phyloP scores from a whole-genome alignment of 306 rosid species.

The Boehmeria nivea region DNA sequence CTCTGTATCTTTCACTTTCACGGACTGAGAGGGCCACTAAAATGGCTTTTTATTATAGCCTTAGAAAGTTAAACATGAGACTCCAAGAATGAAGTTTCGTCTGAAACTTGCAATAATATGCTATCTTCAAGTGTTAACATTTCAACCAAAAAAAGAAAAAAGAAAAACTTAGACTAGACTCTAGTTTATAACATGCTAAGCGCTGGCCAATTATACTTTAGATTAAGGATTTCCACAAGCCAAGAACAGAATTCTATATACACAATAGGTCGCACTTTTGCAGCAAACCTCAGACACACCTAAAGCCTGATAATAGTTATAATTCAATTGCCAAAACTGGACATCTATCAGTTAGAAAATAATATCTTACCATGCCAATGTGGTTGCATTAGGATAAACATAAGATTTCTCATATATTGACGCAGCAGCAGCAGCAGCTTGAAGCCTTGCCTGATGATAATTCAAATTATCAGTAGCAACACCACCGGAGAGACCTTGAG shows the following conservation, averaged over 20 bases:
- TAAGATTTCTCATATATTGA: slow-evolving; percentile 81
- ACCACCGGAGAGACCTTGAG: slow-evolving; percentile 51
- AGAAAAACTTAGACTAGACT: no score
- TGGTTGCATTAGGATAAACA: slow-evolving; percentile 53
- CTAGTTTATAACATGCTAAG: no score
- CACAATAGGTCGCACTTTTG: no score
- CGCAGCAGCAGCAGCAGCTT: slow-evolving; percentile 93
- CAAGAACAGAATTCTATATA: not conserved
- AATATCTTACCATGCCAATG: slow-evolving; percentile 58
- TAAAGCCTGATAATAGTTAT: no score
- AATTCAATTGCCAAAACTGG: no score
- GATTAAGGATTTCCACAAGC: slow-evolving; percentile 17
- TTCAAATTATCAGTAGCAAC: slow-evolving; percentile 46
- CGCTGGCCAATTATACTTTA: no score
- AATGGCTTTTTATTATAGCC: not conserved
- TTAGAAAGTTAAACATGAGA: not conserved
- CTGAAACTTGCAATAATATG: not conserved
- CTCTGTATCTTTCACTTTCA: no score
- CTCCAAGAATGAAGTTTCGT: not conserved
- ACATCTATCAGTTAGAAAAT: no score
- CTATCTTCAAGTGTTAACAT: no score
- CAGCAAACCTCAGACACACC: no score
- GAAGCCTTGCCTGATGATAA: slow-evolving; percentile 81
- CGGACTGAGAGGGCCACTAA: no score
- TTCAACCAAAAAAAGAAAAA: no score